Evolutionary conservation across 2,329 filamentous ascomycete genomes (phyloP), one percentile per base, ranked within the genome.

Genomic region (Calonectria hawksworthii): DNA sequence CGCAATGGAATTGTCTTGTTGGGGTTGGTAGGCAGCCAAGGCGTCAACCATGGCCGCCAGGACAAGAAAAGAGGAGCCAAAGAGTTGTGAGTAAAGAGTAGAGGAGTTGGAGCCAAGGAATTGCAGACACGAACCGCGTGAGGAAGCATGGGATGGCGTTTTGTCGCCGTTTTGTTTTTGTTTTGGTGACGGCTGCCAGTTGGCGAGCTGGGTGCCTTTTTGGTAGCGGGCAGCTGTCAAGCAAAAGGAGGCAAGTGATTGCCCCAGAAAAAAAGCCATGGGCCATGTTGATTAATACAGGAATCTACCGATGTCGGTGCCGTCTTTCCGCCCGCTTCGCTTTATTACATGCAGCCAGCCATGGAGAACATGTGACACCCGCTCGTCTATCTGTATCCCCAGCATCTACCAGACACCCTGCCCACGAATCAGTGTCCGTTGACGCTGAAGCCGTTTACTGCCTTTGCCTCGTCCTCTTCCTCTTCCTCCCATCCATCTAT

Each of bases 401-500:
- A n/a, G 34, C 30, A 32, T 26, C 41, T 44, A 34, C 34, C 34
- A 34, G 34, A 10, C 11, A 54, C n/a, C 36, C 54, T 72, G 59
- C 11, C 64, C 77, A 16, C 52, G 47, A 23, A 54, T 61, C 66
- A 68, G 41, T 68, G 32, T 8, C 71, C 63, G 30, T 70, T 70
- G 21, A 61, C 41, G 11, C 23, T 30, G 13, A 63, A 64, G n/a
- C 70, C 68, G 0, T 56, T 59, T 3, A 41, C 23, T 10, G 44
- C 44, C 44, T 13, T 18, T 47, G 44, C 10, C n/a, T 47, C 82
- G 1, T 88, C 85, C 89, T 47, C 82, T 1, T 88, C 85, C 89
- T 89, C 56, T 13, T 41, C 82, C 0, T 89, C 85, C 89, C 89
- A 90, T 0, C 87, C 90, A 10, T 92, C 87, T 75, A 93, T 89